phyloP scores from a whole-genome alignment of 2,329 filamentous ascomycete species.

The Epichloe elymi region DNA sequence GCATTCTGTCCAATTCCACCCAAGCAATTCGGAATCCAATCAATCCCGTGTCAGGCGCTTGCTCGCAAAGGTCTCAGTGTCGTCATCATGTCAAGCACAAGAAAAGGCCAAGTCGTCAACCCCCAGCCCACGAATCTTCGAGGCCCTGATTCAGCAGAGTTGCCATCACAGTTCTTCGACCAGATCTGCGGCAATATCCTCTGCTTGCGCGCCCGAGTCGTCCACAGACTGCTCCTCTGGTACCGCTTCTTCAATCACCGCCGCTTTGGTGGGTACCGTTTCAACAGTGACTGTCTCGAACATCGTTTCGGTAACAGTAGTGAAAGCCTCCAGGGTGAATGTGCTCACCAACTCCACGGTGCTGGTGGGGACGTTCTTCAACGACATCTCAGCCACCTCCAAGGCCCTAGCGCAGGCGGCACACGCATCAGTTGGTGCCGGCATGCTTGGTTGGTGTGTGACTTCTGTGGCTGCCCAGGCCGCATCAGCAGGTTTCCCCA shows the following conservation, averaged over 20 bases:
- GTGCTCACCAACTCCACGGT: slow-evolving; percentile 1
- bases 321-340: slow-evolving; percentile 10
- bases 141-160: neutral
- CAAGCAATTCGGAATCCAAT: neutral
- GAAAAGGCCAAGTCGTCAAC: neutral
- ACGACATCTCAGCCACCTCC: slow-evolving; percentile 1
- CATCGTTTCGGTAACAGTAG: slow-evolving; percentile 20
- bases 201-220: neutral
- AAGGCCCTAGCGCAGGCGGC: slow-evolving; percentile 9
- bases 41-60: neutral
- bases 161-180: neutral
- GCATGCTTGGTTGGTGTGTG: slow-evolving; percentile 1
- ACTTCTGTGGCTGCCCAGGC: slow-evolving; percentile 16
- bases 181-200: neutral
- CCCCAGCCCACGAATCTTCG: neutral
- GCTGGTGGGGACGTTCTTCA: slow-evolving; percentile 1
- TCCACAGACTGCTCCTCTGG: neutral
- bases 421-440: slow-evolving; percentile 11
- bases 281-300: slow-evolving; percentile 6
- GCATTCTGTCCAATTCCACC: neutral
- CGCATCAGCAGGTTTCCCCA: slow-evolving; percentile 6
- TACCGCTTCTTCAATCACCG: slow-evolving; percentile 4
- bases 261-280: slow-evolving; percentile 6
- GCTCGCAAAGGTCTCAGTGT: neutral
- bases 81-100: neutral